Conservation (phyloP, 2,329 filamentous ascomycete genomes). For the Dactylellina leptospora region DNA sequence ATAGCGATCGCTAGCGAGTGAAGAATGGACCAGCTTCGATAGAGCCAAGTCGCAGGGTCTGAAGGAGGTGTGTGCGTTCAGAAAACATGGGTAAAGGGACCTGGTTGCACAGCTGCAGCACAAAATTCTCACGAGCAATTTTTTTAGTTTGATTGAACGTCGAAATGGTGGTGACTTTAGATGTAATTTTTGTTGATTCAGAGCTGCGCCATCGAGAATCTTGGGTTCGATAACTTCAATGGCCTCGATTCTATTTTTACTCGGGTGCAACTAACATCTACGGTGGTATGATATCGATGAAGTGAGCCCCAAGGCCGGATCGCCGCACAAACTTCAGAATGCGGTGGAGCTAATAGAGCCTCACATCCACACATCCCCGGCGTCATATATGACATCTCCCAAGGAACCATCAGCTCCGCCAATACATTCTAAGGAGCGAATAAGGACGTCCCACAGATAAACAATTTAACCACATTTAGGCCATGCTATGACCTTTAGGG, state of each 20-base stretch:
- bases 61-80: too few species aligned
- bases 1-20: neutral
- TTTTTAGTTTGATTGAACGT: too few species aligned
- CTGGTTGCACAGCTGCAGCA: neutral
- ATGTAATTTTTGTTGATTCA: too few species aligned
- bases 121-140: constrained; percentile 22
- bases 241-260: constrained; percentile 31
- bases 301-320: constrained; percentile 24
- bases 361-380: neutral
- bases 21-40: too few species aligned
- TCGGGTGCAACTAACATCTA: constrained; percentile 11
- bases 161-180: too few species aligned
- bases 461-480: constrained; percentile 27
- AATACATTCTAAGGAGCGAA: constrained; percentile 9
- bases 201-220: neutral
- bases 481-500: constrained; percentile 2
- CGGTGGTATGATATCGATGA: constrained; percentile 5
- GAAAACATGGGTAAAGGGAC: too few species aligned
- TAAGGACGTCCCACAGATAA: constrained; percentile 9
- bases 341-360: constrained; percentile 18
- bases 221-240: constrained; percentile 19
- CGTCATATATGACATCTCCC: constrained; percentile 49
- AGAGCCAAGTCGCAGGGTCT: too few species aligned
- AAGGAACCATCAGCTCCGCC: constrained; percentile 10
- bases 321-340: constrained; percentile 25